Conservation (phyloP, 495 filamentous ascomycete species). For the Cercophora samala region DNA sequence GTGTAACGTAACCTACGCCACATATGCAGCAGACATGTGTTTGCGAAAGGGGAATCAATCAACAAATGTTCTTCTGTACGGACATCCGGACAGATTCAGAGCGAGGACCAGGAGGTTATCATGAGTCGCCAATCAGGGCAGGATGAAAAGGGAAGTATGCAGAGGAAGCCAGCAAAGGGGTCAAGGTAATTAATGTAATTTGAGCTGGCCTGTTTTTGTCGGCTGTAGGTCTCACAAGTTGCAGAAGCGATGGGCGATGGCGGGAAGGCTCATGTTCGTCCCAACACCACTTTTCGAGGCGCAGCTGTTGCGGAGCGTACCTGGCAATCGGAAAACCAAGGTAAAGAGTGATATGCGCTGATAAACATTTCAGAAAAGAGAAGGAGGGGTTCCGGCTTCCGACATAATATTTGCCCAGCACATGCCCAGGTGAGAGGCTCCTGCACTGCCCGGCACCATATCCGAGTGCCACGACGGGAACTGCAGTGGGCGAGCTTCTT, state of each 20-base stretch:
- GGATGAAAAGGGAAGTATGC: not conserved
- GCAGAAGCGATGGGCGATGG: conserved; percentile 1
- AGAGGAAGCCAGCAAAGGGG: not conserved
- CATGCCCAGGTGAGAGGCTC: not conserved
- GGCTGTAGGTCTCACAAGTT: conserved; percentile 12
- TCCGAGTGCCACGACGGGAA: not conserved
- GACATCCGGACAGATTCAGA: not conserved
- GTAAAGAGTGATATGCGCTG: not conserved
- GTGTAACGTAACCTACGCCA: not conserved
- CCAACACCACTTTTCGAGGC: conserved; percentile 14
- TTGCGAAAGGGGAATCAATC: not conserved
- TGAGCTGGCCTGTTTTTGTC: conserved; percentile 1
- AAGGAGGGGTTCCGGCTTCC: not conserved
- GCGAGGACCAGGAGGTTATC: not conserved
- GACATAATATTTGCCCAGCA: not conserved
- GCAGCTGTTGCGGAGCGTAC: not conserved
- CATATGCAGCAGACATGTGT: not conserved
- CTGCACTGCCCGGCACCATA: not conserved
- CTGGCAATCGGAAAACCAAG: not conserved
- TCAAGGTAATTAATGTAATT: not conserved
- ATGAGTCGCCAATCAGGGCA: not conserved
- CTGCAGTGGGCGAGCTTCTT: not conserved
- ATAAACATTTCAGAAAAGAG: not conserved
- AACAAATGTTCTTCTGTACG: not conserved
- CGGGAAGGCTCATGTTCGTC: conserved; percentile 10